Conservation (phyloP, 768 basidiomycete species). For the Gloeostereum incarnatum region DNA sequence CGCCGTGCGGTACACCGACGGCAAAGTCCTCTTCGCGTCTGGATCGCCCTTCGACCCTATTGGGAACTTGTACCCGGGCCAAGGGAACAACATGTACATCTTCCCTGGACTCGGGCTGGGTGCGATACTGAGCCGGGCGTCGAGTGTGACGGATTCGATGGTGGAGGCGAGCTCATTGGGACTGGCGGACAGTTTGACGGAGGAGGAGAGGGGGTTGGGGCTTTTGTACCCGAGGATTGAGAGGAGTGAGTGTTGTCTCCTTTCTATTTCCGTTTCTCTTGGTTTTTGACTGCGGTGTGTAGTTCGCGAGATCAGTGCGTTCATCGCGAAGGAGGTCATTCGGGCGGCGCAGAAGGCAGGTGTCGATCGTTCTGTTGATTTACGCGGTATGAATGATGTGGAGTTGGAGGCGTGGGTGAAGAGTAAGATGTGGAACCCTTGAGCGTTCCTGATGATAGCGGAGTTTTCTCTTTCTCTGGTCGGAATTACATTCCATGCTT, state of each 20-base stretch:
- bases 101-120: conserved; percentile 78
- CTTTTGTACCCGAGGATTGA: conserved; percentile 80
- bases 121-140: conserved; percentile 60
- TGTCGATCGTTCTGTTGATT: conserved; percentile 42
- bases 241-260: conserved; percentile 34
- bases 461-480: no score
- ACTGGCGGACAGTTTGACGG: conserved; percentile 62
- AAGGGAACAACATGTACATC: conserved; percentile 94
- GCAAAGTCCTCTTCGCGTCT: conserved; percentile 76
- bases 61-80: conserved; percentile 66
- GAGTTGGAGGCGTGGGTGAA: conserved; percentile 46
- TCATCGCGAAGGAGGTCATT: conserved; percentile 69
- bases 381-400: conserved; percentile 48
- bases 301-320: conserved; percentile 76
- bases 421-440: conserved; percentile 68
- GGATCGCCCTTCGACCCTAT: conserved; percentile 76
- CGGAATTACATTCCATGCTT: no score
- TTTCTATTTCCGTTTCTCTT: not conserved
- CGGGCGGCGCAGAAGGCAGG: conserved; percentile 67
- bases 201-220: conserved; percentile 54
- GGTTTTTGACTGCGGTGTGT: conserved; percentile 12
- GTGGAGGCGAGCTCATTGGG: conserved; percentile 83
- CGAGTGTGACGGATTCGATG: conserved; percentile 75
- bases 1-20: conserved; percentile 58
- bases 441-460: no score